Evolutionary conservation across 2,329 filamentous ascomycete species (phyloP), one percentile per base, ranked within the genome.

Genomic region (Rhinocladiella similis): DNA sequence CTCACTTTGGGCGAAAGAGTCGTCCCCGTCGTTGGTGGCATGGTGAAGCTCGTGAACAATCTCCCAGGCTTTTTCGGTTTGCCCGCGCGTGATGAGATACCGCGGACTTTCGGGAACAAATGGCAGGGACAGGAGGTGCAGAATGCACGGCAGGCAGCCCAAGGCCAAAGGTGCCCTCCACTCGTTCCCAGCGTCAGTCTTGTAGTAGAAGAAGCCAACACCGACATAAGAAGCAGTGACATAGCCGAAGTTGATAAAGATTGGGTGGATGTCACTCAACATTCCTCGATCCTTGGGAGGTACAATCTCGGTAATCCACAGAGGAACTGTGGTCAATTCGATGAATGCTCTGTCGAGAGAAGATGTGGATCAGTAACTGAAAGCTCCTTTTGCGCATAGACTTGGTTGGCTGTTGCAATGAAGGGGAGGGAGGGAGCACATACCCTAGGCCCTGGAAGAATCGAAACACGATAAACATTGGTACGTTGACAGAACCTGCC

Each of bases 401-500:
- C 13, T n/a, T 12, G 36, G 36, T n/a, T 18, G 4, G 22, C 22
- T 25, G 22, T 25, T 25, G 22, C 22, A 25, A 25, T 5, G 22
- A 25, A 25, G 22, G 22, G 22, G 22, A 39, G 5, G 16, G 5
- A 14, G 16, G 43, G 39, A 72, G 64, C 61, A 20, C 42, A 16
- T 45, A 45, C 42, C 29, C 47, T 7, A 38, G 5, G 18, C 47
- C 47, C 9, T 35, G 36, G 47, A 50, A 16, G 18, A 39, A 50
- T 16, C 47, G n/a, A 16, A 38, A 35, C 12, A 27, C 47, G 9
- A 50, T 41, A 19, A 50, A 50, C 33, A 50, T 50, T 29, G 47
- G 29, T 10, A 50, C 6, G 18, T 50, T 20, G 3, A 39, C 47
- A 16, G 9, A 38, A 14, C 47, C 47, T 5, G 47, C 20, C 29